Evolutionary conservation across 2,329 filamentous ascomycete genomes (phyloP), one percentile per base, ranked within the genome.

Genomic region (Fusarium marasasianum): DNA sequence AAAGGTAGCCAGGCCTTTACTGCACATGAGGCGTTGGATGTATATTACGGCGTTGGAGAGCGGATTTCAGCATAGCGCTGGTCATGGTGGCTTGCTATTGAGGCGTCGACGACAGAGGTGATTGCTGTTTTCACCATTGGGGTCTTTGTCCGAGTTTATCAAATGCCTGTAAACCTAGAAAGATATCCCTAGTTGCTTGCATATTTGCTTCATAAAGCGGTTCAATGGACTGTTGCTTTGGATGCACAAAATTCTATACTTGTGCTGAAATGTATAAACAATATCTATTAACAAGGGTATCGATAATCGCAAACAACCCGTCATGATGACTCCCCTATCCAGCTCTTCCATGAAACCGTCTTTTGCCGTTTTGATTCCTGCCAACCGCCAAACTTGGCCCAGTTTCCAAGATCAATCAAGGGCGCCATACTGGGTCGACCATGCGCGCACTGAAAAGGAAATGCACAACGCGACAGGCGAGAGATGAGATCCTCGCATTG

Each of bases 371-470:
- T 57, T 10, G 24, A 45, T 56, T 78, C 81, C 24, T 66, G 55
- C 80, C 80, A 82, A 6, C 73, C 68, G 8, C 78, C 73, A 44
- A 80, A 75, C 31, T 73, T 71, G 15, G 66, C 75, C 6, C 72
- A 76, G 13, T 63, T 65, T 3, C 85, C 85, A 37, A 91, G 68
- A 69, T 90, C 86, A 8, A 91, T 80, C n/a, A 93, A 69, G 5
- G 91, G 91, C 11, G 88, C 87, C 87, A 93, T 89, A 40, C 89
- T 91, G 3, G 91, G 91, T 60, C 91, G 86, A 1, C 94, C 94
- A 84, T 97, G 94, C 3, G 94, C 94, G 81, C 94, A 97, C 79
- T 94, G 91, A 74, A 96, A 96, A 0, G 94, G 94, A 71, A 96
- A 94, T 1, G 85, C 86, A 74, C 92, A 95, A 1, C 77, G 79